Evolutionary conservation across 73 alveolate genomes (phyloP).

Genomic region (Paramecium sexaurelia): DNA sequence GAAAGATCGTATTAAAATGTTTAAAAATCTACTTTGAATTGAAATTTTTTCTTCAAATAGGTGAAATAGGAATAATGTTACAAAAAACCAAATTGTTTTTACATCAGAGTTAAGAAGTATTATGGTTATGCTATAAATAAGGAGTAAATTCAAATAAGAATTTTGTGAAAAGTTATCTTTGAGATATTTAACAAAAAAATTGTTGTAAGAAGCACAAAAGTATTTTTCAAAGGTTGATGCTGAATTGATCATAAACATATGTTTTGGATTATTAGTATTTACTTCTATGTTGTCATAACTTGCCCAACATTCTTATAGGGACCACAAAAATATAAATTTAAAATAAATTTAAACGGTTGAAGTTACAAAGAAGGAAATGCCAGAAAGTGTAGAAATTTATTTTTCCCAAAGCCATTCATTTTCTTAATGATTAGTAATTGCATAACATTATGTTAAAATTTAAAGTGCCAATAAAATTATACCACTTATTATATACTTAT

Average conservation of each 20-base stretch:
- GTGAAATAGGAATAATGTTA: background rate
- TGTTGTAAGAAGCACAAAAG: background rate
- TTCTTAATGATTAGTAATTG: background rate
- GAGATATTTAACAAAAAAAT: background rate
- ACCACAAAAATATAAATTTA: slow-evolving; percentile 10
- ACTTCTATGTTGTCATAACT: background rate
- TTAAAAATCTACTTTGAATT: background rate
- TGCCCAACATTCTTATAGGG: slow-evolving; percentile 14
- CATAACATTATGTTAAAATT: background rate
- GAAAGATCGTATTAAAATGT: background rate
- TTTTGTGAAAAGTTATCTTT: background rate
- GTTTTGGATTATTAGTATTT: background rate
- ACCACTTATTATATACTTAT: background rate
- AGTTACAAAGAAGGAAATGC: background rate
- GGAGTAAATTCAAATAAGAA: background rate
- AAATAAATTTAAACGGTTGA: background rate
- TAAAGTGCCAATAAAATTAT: background rate
- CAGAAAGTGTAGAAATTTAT: background rate
- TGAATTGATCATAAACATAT: background rate
- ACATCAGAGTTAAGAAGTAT: background rate
- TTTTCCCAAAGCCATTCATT: slow-evolving; percentile 31
- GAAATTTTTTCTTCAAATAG: background rate
- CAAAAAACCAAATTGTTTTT: background rate
- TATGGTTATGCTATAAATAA: background rate
- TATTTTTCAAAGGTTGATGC: background rate